Base-by-base conservation (phyloP, 441 rosid genomes). In the Syzygium syzygioides region DNA sequence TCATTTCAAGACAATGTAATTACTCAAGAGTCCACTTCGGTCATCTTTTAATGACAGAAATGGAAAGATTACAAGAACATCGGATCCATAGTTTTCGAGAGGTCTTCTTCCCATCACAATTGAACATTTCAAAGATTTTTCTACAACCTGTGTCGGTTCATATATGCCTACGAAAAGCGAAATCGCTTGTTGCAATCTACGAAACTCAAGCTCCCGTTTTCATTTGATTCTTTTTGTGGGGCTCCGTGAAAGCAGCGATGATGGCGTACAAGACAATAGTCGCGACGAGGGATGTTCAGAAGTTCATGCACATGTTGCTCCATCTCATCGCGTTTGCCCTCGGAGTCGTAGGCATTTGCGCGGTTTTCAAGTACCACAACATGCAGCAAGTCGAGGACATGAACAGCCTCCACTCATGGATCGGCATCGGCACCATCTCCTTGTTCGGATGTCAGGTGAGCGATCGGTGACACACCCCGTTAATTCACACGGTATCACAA, bases 321-420 rank as follows among this genome's bases (percentile, higher is more conserved):
- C 62, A 89, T 86, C 66, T 89, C 37, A 86, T 25, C 9, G 90
- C 88, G 9, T 80, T 89, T 45, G 4, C 37, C 59, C 45, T 89
- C 25, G 88, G 88, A 17, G 85, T 45, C 7, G 45, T 89, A 10
- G 90, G 90, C 20, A 15, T 89, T 41, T 50, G 88, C 26, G 90
- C 90, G 8, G 90, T 57, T 14, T 89, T 89, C 88, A 89, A 86
- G 83, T 89, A 14, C 79, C 88, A 89, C 79, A 18, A 59, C 55
- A 89, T 89, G 88, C 6, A 53, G 80, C 14, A 57, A 23, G 23
- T 86, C 30, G 55, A 48, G 54, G 68, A 89, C 86, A 79, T 89
- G 90, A 86, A 86, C 79, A 86, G 88, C 64, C 68, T 89, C 68
- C 90, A 89, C 90, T 89, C 90, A 14, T 89, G 90, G 88, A 79